phyloP scores from a whole-genome alignment of 257 asterid species.

The Mentha longifolia region DNA sequence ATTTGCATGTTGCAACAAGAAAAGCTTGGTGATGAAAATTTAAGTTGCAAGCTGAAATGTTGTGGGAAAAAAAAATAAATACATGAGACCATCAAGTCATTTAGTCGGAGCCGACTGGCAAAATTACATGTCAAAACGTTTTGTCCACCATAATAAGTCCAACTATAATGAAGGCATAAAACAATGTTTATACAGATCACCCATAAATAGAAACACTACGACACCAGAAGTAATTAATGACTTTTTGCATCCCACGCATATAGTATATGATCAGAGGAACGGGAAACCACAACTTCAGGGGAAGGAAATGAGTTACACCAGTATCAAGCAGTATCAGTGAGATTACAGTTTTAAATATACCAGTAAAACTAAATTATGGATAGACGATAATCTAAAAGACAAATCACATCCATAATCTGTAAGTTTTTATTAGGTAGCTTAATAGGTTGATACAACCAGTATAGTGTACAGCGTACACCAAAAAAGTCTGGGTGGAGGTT shows the following conservation, averaged over 20 bases:
- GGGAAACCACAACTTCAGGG: background rate
- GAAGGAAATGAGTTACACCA: background rate
- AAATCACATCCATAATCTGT: background rate
- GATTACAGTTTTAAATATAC: background rate
- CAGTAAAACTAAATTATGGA: background rate
- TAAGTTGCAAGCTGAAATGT: no score
- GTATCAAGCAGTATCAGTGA: slow-evolving; percentile 11
- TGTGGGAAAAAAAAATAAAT: no score
- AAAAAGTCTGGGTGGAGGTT: slow-evolving; percentile 3
- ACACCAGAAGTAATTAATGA: background rate
- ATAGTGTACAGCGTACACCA: background rate
- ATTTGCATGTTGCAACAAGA: no score
- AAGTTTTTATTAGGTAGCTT: no score
- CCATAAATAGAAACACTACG: background rate
- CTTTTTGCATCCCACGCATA: background rate
- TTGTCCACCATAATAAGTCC: background rate
- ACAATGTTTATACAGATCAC: background rate
- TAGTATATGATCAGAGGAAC: background rate
- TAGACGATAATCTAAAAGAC: no score
- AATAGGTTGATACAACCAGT: background rate
- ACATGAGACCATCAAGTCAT: no score
- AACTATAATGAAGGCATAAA: background rate
- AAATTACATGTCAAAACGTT: background rate
- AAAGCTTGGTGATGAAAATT: no score
- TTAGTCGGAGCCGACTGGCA: no score